A percentile compares a stretch with the other conserved stretches of the same genome.
Conservation (phyloP, 192 early-diverging fungal species). For the Podila clonocystis region DNA sequence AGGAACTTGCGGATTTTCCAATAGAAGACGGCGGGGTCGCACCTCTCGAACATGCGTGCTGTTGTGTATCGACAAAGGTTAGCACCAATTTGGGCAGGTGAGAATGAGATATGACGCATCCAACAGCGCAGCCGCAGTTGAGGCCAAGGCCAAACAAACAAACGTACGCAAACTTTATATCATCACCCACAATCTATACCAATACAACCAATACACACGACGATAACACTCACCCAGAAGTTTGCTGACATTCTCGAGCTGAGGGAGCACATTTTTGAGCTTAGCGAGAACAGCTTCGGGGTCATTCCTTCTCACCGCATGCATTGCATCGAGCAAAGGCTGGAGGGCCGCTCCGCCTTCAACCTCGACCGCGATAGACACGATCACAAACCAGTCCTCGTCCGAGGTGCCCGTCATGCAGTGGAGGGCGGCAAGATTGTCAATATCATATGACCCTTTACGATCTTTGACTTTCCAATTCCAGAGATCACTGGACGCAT, state of each 20-base stretch:
- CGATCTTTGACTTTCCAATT: constrained; percentile 87
- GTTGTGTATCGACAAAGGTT: not conserved
- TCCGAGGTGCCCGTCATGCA: constrained; percentile 89
- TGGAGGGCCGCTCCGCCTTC: constrained; percentile 72
- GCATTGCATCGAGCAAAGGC: constrained; percentile 74
- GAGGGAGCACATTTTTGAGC: constrained; percentile 50
- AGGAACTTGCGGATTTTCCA: constrained; percentile 91
- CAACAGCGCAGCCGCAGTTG: too few species aligned
- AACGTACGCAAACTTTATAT: not conserved
- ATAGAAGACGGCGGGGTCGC: constrained; percentile 94
- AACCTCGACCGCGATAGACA: constrained; percentile 87
- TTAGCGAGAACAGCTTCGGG: constrained; percentile 56
- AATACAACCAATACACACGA: not conserved
- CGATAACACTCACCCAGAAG: constrained; percentile 6
- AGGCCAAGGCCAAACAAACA: not conserved
- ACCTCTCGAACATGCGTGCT: constrained; percentile 89
- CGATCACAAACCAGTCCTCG: constrained; percentile 96
- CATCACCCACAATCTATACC: not conserved
- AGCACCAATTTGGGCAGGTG: not conserved
- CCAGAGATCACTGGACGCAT: constrained; percentile 86
- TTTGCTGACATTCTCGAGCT: constrained; percentile 21
- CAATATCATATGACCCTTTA: constrained; percentile 72
- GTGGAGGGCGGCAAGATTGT: constrained; percentile 81
- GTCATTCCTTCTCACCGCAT: constrained; percentile 62
- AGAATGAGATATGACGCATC: not conserved